A percentile compares a stretch with the other conserved stretches of the same genome.
phyloP scores from a whole-genome alignment of 805 yeast genomes.

The Lipomyces oligophaga region DNA sequence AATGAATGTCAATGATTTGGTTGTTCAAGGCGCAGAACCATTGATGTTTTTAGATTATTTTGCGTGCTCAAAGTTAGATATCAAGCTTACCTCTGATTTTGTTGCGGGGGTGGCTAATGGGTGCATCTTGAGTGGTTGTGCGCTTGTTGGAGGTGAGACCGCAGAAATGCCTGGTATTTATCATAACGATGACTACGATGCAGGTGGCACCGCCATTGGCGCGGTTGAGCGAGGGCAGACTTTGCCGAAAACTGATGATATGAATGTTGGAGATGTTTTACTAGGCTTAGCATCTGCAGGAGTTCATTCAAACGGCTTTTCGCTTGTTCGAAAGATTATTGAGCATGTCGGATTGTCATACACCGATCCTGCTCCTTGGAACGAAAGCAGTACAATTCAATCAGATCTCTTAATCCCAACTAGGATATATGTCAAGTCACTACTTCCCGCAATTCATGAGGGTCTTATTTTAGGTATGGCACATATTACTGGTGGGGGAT shows the following conservation, averaged over 20 bases:
- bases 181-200: slow-evolving; percentile 91
- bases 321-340: slow-evolving; percentile 87
- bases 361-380: slow-evolving; percentile 83
- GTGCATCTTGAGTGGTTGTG: slow-evolving; percentile 92
- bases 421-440: slow-evolving; percentile 86
- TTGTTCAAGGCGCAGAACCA: slow-evolving; percentile 99
- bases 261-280: slow-evolving; percentile 76
- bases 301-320: slow-evolving; percentile 93
- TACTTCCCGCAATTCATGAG: slow-evolving; percentile 67
- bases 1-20: slow-evolving; percentile 96
- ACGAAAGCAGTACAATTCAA: slow-evolving; percentile 63
- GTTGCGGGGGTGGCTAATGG: slow-evolving; percentile 97
- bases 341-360: slow-evolving; percentile 71
- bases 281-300: slow-evolving; percentile 90
- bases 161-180: slow-evolving; percentile 99
- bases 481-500: slow-evolving; percentile 98
- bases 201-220: slow-evolving; percentile 98
- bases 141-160: slow-evolving; percentile 98
- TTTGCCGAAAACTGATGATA: slow-evolving; percentile 63
- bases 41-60: slow-evolving; percentile 91
- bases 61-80: slow-evolving; percentile 89
- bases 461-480: slow-evolving; percentile 80
- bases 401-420: slow-evolving; percentile 86
- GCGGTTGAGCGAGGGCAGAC: slow-evolving; percentile 76
- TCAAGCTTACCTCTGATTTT: slow-evolving; percentile 76